Evolutionary conservation across 2,329 filamentous ascomycete species (phyloP), one percentile per base, ranked within the genome.

Genomic region (Beauveria sp.): DNA sequence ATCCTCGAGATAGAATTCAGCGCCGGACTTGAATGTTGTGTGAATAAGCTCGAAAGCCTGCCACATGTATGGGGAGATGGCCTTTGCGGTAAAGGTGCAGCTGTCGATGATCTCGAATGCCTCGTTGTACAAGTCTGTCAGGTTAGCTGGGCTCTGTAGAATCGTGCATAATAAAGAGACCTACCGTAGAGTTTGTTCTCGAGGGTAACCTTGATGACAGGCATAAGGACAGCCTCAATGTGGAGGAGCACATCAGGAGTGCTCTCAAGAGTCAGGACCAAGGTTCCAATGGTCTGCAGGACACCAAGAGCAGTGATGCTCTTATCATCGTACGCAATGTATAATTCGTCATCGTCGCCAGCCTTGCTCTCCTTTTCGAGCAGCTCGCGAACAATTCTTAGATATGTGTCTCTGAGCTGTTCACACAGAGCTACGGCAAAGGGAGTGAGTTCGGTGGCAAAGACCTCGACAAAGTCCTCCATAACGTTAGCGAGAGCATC

Each of bases 401-500:
- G 82, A 70, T 99, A 99, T 0, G 94, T 99, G 70, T 99, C 94
- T 48, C 93, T 88, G 53, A 99, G 81, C 75, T 99, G 94, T 76
- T 97, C 92, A 70, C 92, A 96, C 4, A 99, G 81, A 5, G 94
- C 94, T 37, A 99, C 93, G 12, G 94, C 94, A 69, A 99, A 99
- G 3, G 94, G 94, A 6, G 94, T 97, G 52, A 99, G 83, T 73
- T 99, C 94, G 3, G 91, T 84, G n/a, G 94, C 93, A 71, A 99
- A 99, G 2, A 97, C 92, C 74, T 99, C 94, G 51, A 99, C 94
- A 71, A 99, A 99, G 71, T 99, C 94, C 75, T 99, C 94, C 94
- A 99, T 99, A 44, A 99, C 94, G 70, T 97, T 97, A 24, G 94
- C 93, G 46, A 99, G 81, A 5, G 94, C 92, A 74, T 99, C 94